These are phyloP conservation scores for Bremia lactucae DNA, from an alignment of 352 stramenopile species.

Conservation along the genomic window DNA sequence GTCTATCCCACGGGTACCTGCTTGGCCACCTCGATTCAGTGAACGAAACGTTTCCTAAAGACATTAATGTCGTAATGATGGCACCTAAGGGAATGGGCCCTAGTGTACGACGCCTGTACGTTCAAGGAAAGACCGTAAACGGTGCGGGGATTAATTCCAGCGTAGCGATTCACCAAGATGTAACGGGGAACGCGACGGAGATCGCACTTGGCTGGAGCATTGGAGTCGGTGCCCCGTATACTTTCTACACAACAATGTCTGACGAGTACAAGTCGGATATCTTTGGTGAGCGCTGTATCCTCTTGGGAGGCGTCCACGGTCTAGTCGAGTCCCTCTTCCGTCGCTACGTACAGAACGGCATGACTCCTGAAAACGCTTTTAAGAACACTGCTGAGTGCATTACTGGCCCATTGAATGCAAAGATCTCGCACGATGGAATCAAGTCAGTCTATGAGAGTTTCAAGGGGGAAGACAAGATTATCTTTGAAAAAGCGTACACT, in stretches of 20 bases:
- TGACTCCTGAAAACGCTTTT: conserved; percentile 93
- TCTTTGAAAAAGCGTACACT: conserved; percentile 92
- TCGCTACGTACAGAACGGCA: conserved; percentile 90
- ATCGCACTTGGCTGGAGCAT: conserved; percentile 94
- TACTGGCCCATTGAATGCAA: conserved; percentile 94
- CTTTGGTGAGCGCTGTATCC: conserved; percentile 95
- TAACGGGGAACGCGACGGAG: conserved; percentile 88
- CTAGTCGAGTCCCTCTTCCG: conserved; percentile 97
- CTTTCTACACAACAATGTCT: conserved; percentile 94
- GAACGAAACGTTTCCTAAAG: conserved; percentile 89
- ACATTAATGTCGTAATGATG: conserved; percentile 98
- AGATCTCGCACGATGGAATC: conserved; percentile 95
- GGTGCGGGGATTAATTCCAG: conserved; percentile 96
- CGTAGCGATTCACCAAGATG: conserved; percentile 93
- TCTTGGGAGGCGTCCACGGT: conserved; percentile 94
- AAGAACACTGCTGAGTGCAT: conserved; percentile 95
- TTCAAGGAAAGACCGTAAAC: conserved; percentile 97
- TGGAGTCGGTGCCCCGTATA: conserved; percentile 94
- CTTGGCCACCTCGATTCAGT: conserved; percentile 95
- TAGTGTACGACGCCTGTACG: conserved; percentile 93
- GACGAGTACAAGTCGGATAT: conserved; percentile 98
- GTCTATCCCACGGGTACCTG: conserved; percentile 95
- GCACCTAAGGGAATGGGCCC: conserved; percentile 97
- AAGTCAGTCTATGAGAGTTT: conserved; percentile 94
- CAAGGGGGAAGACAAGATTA: conserved; percentile 87